Conservation (phyloP, 2,329 filamentous ascomycete genomes). For the Aspergillus sp. region DNA sequence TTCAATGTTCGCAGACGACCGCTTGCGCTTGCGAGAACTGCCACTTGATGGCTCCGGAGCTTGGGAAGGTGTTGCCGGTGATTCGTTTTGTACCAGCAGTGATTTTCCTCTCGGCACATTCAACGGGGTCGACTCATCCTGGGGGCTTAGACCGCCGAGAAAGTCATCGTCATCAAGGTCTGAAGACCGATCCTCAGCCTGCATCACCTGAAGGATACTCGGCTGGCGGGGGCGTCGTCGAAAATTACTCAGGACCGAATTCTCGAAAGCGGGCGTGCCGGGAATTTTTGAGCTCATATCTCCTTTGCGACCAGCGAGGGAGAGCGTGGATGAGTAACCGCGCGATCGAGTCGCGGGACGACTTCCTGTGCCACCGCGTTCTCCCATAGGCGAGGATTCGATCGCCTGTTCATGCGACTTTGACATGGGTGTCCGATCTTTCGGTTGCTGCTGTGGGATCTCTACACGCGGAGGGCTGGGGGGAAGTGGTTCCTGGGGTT, state of each 20-base stretch:
- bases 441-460: constrained; percentile 18
- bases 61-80: constrained; percentile 22
- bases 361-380: constrained; percentile 31
- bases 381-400: constrained; percentile 33
- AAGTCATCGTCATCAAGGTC: constrained; percentile 40
- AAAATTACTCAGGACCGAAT: constrained; percentile 44
- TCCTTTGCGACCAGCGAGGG: constrained; percentile 36
- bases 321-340: constrained; percentile 39
- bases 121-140: constrained; percentile 46
- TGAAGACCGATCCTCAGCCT: constrained; percentile 38
- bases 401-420: constrained; percentile 33
- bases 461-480: constrained; percentile 14
- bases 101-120: constrained; percentile 34
- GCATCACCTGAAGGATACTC: constrained; percentile 46
- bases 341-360: constrained; percentile 36
- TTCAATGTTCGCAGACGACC: constrained; percentile 17
- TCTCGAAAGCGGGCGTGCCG: constrained; percentile 42
- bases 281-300: constrained; percentile 33
- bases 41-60: constrained; percentile 24
- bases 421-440: constrained; percentile 30
- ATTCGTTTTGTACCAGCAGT: constrained; percentile 19
- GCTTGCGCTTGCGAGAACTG: constrained; percentile 38
- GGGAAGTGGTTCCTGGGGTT: background rate
- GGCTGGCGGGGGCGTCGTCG: constrained; percentile 42
- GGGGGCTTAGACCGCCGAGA: constrained; percentile 40